Base-by-base conservation (phyloP, 2,329 filamentous ascomycete species). In the Penicillium decumbens region DNA sequence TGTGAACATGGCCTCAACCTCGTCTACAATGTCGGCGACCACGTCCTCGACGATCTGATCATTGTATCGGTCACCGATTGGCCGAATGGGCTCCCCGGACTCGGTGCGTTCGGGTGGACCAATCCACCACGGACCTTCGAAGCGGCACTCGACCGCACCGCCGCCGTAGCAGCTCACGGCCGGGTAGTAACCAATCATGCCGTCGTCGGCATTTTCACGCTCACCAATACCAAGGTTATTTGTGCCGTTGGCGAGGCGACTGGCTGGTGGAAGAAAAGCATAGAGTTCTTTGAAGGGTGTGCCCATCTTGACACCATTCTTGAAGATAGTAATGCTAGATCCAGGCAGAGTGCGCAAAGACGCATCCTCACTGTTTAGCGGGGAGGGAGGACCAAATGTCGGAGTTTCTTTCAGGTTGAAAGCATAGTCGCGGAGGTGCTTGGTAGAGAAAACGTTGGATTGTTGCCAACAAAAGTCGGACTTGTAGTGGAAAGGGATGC, bases 21-120 rank as follows among this genome's bases (percentile, higher is more conserved):
- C 93, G 64, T 98, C 93, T 28, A 97, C 79, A 45, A 98, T 80
- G 69, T 98, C 93, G 67, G 90, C 95, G 27, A 95, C 80, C 23
- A 96, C 78, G 63, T 98, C 93, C 72, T 98, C 93, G 12, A 87
- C 90, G 53, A 98, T 91, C 74, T 97, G 92, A 66, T 98, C 91
- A 51, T 84, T 82, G 70, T 90, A 97, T 28, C 93, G 82, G 54
- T 95, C 88, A 6, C 82, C 80, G 20, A 95, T 75, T 0, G 88
- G 76, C 29, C 81, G 78, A 18, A 69, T 62, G 27, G 71, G 68
- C 39, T 68, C 67, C n/a, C 72, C 66, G 28, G 71, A 73, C 42
- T 78, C 75, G 4, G 59, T 58, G 9, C 73, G 51, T 18, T 78
- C 80, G 3, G 82, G 78, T 0, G 91, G 91, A 13, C 90, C 89